A percentile compares a stretch with the other conserved stretches of the same genome.
Conservation (phyloP, 2,329 filamentous ascomycete genomes). For the Pseudogymnoascus sp. region DNA sequence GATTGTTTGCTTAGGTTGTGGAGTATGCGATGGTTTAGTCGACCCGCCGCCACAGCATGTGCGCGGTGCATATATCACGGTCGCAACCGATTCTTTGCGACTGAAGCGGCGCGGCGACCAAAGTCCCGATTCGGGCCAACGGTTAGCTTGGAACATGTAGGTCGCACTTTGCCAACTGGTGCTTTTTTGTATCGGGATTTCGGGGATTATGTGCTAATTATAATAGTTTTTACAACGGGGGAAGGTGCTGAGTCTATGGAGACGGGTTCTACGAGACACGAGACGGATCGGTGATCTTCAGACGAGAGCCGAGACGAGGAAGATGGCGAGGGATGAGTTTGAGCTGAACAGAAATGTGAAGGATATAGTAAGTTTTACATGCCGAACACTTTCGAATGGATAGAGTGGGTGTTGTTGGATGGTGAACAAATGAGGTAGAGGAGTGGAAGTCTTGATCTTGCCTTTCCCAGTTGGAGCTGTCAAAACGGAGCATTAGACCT, state of each 20-base stretch:
- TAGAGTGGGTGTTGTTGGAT: neutral
- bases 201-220: neutral
- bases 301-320: slow-evolving; percentile 48
- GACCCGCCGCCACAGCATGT: neutral
- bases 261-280: slow-evolving; percentile 49
- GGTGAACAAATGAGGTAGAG: neutral
- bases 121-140: slow-evolving; percentile 35
- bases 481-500: neutral
- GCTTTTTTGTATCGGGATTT: no score
- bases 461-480: neutral
- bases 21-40: neutral
- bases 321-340: slow-evolving; percentile 53
- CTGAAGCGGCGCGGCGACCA: neutral
- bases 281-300: slow-evolving; percentile 42
- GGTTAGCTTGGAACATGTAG: slow-evolving; percentile 53
- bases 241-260: slow-evolving; percentile 50
- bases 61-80: neutral
- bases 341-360: slow-evolving; percentile 49
- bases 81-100: neutral
- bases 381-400: neutral
- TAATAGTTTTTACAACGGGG: slow-evolving; percentile 51
- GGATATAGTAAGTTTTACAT: slow-evolving; percentile 42
- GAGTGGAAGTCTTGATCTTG: neutral
- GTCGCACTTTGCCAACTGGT: no score
- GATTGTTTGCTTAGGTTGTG: neutral